These are phyloP conservation scores for Talaromyces borbonicus DNA, from an alignment of 495 filamentous ascomycete genomes.

Conservation along the genomic window DNA sequence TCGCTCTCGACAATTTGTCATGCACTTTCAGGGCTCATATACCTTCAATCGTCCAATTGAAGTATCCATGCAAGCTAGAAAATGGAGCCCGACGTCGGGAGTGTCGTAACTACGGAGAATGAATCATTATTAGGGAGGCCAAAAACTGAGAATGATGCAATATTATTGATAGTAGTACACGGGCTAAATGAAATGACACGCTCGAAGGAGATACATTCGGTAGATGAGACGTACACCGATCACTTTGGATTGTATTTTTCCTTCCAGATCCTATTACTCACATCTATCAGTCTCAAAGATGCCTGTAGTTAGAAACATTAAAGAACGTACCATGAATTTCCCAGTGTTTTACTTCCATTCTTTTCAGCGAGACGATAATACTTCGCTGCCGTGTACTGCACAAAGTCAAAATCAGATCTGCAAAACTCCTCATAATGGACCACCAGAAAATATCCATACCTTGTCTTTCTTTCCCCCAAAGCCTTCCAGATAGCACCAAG, in stretches of 20 bases:
- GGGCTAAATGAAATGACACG: too few relatives aligned
- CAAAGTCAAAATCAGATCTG: conserved; percentile 9
- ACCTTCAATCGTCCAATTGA: too few relatives aligned
- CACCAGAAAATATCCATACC: conserved; percentile 47
- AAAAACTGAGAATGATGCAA: too few relatives aligned
- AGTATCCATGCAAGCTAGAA: too few relatives aligned
- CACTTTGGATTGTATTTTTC: conserved; percentile 77
- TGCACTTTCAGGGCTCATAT: too few relatives aligned
- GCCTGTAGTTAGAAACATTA: conserved; percentile 2
- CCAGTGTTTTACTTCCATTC: conserved; percentile 78
- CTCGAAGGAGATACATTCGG: too few relatives aligned
- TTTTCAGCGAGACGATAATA: conserved; percentile 90
- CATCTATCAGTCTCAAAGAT: not conserved
- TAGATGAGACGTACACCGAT: conserved; percentile 3
- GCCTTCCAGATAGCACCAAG: conserved; percentile 91
- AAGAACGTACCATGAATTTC: conserved; percentile 86
- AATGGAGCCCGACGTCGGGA: too few relatives aligned
- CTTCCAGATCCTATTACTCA: conserved; percentile 86
- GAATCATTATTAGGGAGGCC: too few relatives aligned
- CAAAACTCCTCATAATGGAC: not conserved
- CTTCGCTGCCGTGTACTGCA: conserved; percentile 74
- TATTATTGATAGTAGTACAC: too few relatives aligned
- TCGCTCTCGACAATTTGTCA: too few relatives aligned
- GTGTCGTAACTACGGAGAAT: too few relatives aligned
- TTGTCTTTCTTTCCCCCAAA: conserved; percentile 96